Base-by-base conservation (phyloP, 768 basidiomycete species). In the Postia placenta region DNA sequence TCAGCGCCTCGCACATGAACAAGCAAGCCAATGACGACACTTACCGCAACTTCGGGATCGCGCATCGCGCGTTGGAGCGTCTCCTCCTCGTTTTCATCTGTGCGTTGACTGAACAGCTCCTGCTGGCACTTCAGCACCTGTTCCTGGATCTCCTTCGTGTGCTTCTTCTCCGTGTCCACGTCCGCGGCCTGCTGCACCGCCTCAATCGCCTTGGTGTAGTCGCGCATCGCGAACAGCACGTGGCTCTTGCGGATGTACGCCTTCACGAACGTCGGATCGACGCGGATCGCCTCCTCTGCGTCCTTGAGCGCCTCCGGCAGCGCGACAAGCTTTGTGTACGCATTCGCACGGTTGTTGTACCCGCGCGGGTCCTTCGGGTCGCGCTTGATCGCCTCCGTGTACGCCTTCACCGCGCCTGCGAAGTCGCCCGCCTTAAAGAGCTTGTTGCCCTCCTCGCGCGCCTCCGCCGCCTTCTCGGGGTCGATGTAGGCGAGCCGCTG, bases 341-440 rank as follows among this genome's bases (percentile, higher is more conserved):
- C 94, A 24, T 92, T 87, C n/a, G 96, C 92, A 42, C 96, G 86
- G 72, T 99, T 99, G 67, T 95, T 98, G 74, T 97, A 99, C 7
- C 90, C 93, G 55, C 86, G 78, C 12, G 95, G 79, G 63, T 99
- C 96, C 30, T 69, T 65, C 36, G 96, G 95, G 60, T 91, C 85
- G 43, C 96, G 86, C 72, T 97, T 97, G 76, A 98, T 96, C 53
- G 92, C 87, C 69, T 99, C 96, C 30, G 88, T 79, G 71, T 99
- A 99, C 33, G 78, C 73, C 72, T 90, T 92, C 57, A 99, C 94
- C 0, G 95, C 88, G 11, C 77, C 81, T 11, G 83, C 94, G 67
- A 93, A 99, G 66, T 95, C 85, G 17, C 92, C 95, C 2, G 69
- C 75, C 74, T 97, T 98, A 81, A 97, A 99, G 30, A 83, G 78